phyloP scores from a whole-genome alignment of 2,329 filamentous ascomycete species.

The Pseudopyrenochaeta lycopersici region DNA sequence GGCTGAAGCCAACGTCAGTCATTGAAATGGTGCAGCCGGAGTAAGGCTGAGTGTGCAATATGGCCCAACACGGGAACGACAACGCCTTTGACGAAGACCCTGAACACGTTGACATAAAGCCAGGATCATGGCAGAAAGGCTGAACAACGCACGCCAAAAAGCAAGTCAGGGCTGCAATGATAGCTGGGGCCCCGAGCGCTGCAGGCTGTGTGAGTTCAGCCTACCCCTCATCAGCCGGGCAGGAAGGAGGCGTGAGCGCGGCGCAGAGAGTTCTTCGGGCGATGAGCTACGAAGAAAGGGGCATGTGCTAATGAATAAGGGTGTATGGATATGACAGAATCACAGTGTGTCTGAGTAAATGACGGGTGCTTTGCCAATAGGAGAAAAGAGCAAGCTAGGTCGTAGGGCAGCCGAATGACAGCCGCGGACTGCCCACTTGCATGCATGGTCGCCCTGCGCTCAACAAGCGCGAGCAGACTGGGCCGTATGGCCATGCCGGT shows the following conservation, averaged over 20 bases:
- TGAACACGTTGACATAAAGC: constrained; percentile 8
- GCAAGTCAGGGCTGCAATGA: constrained; percentile 26
- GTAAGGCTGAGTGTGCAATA: constrained; percentile 26
- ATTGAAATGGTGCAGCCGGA: constrained; percentile 22
- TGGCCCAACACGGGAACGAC: constrained; percentile 10
- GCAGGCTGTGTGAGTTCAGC: constrained; percentile 16
- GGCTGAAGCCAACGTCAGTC: constrained; percentile 32
- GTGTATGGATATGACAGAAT: not conserved
- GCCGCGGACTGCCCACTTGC: constrained; percentile 10
- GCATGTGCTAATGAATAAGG: no score
- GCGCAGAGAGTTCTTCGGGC: not conserved
- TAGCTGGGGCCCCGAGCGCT: constrained; percentile 24
- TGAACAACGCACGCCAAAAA: constrained; percentile 31
- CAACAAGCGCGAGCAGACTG: not conserved
- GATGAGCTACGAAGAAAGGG: not conserved
- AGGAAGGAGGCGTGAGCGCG: not conserved
- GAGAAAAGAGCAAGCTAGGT: constrained; percentile 31
- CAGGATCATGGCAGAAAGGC: constrained; percentile 13
- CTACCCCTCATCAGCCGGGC: not conserved
- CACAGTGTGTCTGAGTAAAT: not conserved
- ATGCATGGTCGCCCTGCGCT: constrained; percentile 25
- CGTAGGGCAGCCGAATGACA: constrained; percentile 42
- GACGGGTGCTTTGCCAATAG: constrained; percentile 28
- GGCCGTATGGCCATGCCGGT: not conserved
- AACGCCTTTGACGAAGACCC: constrained; percentile 7